Conservation (phyloP, 495 filamentous ascomycete genomes). For the Lichenothelia convexa region DNA sequence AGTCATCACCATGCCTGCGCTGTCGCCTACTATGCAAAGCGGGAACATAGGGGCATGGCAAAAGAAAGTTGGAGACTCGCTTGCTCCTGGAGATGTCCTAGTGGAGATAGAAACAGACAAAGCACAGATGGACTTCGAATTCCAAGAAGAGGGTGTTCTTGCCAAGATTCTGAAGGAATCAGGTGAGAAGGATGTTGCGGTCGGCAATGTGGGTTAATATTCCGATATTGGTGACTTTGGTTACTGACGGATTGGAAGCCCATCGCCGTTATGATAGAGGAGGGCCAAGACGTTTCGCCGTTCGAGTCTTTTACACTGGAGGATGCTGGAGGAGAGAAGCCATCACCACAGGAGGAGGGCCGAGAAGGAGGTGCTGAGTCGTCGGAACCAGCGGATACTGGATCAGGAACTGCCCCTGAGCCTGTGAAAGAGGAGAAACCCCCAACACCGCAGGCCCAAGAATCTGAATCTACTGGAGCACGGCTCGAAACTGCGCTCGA, state of each 20-base stretch:
- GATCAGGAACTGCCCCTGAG: slow-evolving; percentile 40
- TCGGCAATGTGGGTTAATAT: slow-evolving; percentile 92
- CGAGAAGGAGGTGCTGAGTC: slow-evolving; percentile 39
- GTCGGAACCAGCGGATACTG: slow-evolving; percentile 34
- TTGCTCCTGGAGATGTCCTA: slow-evolving; percentile 87
- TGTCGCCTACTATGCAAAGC: slow-evolving; percentile 93
- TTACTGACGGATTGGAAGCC: slow-evolving; percentile 35
- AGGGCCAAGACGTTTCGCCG: slow-evolving; percentile 63
- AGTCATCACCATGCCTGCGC: slow-evolving; percentile 90
- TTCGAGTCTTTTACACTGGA: slow-evolving; percentile 78
- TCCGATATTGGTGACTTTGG: not conserved
- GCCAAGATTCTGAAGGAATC: slow-evolving; percentile 89
- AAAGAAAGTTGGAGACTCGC: slow-evolving; percentile 80
- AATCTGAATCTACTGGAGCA: slow-evolving; percentile 57
- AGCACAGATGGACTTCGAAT: slow-evolving; percentile 99
- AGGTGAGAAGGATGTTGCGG: slow-evolving; percentile 85
- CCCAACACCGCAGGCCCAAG: slow-evolving; percentile 29
- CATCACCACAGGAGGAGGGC: slow-evolving; percentile 32
- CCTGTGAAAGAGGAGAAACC: slow-evolving; percentile 19
- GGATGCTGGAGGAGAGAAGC: slow-evolving; percentile 77
- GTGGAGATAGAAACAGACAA: slow-evolving; percentile 99
- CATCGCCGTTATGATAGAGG: slow-evolving; percentile 88
- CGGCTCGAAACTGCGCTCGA: slow-evolving; percentile 68
- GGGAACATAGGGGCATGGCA: slow-evolving; percentile 97
- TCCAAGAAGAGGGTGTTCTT: slow-evolving; percentile 91